Evolutionary conservation across 164 flowering plant genomes (phyloP).

Genomic region (Dillenia suffruticosa): DNA sequence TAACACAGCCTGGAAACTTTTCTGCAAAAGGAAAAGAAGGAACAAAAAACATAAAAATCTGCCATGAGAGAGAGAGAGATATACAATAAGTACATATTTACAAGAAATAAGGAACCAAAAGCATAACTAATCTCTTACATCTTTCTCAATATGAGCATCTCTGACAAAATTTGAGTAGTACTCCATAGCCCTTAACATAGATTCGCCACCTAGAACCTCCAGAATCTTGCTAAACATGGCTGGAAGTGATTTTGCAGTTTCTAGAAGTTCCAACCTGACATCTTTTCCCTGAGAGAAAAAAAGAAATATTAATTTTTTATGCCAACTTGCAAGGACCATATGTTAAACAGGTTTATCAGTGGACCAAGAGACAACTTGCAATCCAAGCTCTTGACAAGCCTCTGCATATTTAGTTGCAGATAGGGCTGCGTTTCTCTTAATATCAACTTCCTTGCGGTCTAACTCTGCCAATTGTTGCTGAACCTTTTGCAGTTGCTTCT

Average conservation of each 20-base stretch:
- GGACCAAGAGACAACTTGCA: constrained; percentile 51
- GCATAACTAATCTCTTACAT: constrained; percentile 36
- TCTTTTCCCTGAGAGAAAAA: constrained; percentile 59
- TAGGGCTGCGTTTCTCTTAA: constrained; percentile 73
- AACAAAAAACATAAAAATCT: too few relatives aligned
- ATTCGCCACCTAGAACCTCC: constrained; percentile 66
- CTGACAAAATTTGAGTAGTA: constrained; percentile 78
- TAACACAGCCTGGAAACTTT: constrained; percentile 37
- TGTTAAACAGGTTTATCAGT: background rate
- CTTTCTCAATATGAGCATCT: constrained; percentile 81
- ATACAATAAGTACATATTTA: too few relatives aligned
- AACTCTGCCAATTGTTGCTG: constrained; percentile 90
- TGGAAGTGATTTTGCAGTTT: constrained; percentile 84
- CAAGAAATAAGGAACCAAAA: too few relatives aligned
- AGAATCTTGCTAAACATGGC: constrained; percentile 55
- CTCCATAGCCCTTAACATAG: constrained; percentile 64
- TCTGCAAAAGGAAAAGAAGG: constrained; percentile 36
- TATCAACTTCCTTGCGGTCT: constrained; percentile 91
- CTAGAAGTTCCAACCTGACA: constrained; percentile 81
- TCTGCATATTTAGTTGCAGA: constrained; percentile 88
- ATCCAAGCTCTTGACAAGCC: constrained; percentile 94
- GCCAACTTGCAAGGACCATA: background rate
- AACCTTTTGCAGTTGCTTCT: constrained; percentile 90
- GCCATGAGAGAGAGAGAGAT: too few relatives aligned
- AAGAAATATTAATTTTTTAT: background rate